Evolutionary conservation across 139 green algal species (phyloP), one percentile per base, ranked within the genome.

Genomic region (Chlamydomonas eustigma): DNA sequence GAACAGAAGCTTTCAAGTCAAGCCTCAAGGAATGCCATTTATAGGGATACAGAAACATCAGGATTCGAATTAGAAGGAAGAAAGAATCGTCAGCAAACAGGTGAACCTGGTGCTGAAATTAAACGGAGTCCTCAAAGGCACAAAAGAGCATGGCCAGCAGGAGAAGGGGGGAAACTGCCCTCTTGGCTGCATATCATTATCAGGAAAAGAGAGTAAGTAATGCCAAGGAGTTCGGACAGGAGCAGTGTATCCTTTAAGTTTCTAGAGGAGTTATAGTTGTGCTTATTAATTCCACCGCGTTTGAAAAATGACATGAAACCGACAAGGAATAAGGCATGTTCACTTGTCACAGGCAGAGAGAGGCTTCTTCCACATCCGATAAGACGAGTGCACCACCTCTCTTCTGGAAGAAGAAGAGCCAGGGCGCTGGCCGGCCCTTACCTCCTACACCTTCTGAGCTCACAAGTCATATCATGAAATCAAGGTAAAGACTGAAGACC

Each of bases 151-250:
- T n/a, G n/a, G n/a, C n/a, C n/a, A n/a, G n/a, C n/a, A n/a, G n/a
- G n/a, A n/a, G 58, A 69, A 5, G 12, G 58, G 28, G 6, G 28
- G 5, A 18, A 18, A 5, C 5, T 32, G 58, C 58, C 58, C 12
- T 8, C 22, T 6, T 69, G 58, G 58, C 58, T 69, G 18, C 58
- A 69, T 30, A 69, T 69, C 58, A 31, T 69, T 30, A 69, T 69
- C 6, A n/a, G 58, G 18, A 69, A 69, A 30, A n/a, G 58, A n/a
- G 12, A 69, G 58, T 58, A 58, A 58, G 44, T 22, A 12, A 28
- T 58, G 12, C 22, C 12, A 12, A 22, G 44, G 12, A n/a, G n/a
- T n/a, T n/a, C n/a, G n/a, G n/a, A n/a, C n/a, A n/a, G n/a, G n/a
- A n/a, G n/a, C n/a, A n/a, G n/a, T n/a, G n/a, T 22, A 58, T 22